Conservation (phyloP, 2,329 filamentous ascomycete species). For the Pseudopyrenochaeta lycopersici region DNA sequence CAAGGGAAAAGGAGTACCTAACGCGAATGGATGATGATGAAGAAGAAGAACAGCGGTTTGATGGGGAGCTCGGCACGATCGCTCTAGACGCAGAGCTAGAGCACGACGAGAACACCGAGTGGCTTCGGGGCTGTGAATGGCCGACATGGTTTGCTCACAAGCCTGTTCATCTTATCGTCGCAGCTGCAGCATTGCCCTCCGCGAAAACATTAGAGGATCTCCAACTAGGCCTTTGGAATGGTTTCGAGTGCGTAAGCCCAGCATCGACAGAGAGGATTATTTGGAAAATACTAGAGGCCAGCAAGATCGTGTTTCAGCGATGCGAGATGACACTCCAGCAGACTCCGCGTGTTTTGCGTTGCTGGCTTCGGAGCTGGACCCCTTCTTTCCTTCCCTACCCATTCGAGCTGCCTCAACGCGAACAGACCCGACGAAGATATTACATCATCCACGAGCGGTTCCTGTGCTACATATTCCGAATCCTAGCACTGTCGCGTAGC, state of each 20-base stretch:
- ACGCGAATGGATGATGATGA: too few species aligned
- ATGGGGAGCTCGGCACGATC: too few species aligned
- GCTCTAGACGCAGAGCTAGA: too few species aligned
- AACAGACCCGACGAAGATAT: conserved; percentile 13
- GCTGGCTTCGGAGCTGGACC: conserved; percentile 16
- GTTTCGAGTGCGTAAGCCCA: conserved; percentile 6
- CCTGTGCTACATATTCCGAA: conserved; percentile 11
- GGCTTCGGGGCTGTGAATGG: conserved; percentile 12
- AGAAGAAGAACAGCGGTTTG: too few species aligned
- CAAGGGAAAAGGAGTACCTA: too few species aligned
- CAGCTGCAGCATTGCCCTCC: conserved; percentile 4
- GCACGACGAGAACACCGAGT: conserved; percentile 14
- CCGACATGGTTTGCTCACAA: conserved; percentile 12
- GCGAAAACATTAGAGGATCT: conserved; percentile 4
- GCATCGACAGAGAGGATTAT: conserved; percentile 8
- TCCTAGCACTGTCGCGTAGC: conserved; percentile 10
- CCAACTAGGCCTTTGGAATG: conserved; percentile 6
- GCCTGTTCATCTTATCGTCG: conserved; percentile 12
- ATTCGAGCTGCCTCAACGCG: conserved; percentile 11
- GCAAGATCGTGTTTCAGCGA: conserved; percentile 10
- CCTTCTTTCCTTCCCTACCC: conserved; percentile 11
- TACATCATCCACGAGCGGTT: conserved; percentile 10
- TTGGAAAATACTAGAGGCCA: conserved; percentile 15
- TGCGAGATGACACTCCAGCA: conserved; percentile 10
- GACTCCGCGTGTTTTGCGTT: conserved; percentile 8